These are phyloP conservation scores for Myxozyma lipomycoides DNA, from an alignment of 805 yeast genomes.

Conservation along the genomic window DNA sequence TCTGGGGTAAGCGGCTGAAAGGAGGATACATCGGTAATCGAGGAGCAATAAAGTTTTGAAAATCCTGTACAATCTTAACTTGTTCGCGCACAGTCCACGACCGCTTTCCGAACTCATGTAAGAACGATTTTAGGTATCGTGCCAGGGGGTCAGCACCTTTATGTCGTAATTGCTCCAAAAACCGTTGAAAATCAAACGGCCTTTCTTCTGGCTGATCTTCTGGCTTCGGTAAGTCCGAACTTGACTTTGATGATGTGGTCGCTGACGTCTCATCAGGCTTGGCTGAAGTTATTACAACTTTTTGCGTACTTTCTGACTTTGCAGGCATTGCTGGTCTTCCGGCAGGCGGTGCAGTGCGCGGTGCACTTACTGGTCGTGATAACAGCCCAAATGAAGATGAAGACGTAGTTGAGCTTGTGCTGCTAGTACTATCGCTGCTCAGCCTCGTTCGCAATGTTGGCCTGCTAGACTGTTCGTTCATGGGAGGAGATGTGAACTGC, in stretches of 20 bases:
- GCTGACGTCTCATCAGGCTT: background rate
- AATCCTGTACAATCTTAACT: constrained; percentile 69
- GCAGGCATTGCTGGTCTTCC: background rate
- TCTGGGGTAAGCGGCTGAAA: constrained; percentile 59
- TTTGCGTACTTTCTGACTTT: background rate
- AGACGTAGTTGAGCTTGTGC: constrained; percentile 5
- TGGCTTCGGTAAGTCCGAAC: constrained; percentile 16
- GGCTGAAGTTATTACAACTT: background rate
- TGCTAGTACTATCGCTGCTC: constrained; percentile 1
- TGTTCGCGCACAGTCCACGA: constrained; percentile 76
- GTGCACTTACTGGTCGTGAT: background rate
- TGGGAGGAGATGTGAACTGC: background rate
- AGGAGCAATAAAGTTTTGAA: constrained; percentile 48
- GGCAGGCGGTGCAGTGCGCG: background rate
- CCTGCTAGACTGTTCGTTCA: background rate
- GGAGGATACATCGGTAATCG: constrained; percentile 66
- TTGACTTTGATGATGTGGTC: background rate
- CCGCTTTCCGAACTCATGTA: constrained; percentile 66
- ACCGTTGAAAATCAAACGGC: constrained; percentile 78
- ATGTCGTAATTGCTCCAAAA: constrained; percentile 64
- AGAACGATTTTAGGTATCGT: constrained; percentile 67
- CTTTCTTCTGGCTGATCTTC: constrained; percentile 35
- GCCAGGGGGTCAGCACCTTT: constrained; percentile 85
- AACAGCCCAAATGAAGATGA: background rate
- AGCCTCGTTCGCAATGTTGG: constrained; percentile 4